Evolutionary conservation across 2,329 filamentous ascomycete species (phyloP), one percentile per base, ranked within the genome.

Genomic region (Karstenula rhodostoma): DNA sequence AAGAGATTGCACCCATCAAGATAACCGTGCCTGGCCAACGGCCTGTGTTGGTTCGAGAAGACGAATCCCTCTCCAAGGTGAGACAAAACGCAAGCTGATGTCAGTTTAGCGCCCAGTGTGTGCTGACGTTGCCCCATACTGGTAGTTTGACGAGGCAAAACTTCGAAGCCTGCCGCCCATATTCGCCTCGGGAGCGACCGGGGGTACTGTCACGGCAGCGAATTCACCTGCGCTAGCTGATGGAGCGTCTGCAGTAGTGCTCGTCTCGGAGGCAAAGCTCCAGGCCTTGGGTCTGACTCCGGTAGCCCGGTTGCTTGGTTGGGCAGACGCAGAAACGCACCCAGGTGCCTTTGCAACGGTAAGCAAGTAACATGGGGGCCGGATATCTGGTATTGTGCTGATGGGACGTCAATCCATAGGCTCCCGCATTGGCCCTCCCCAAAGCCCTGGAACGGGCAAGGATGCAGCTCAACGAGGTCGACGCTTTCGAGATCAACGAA

Each of bases 201-300:
- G 86, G 59, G 94, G 93, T 70, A 96, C 92, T 65, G 89, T 97
- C 71, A 97, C 94, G 22, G 93, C 94, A 35, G 92, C 94, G 74
- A 97, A 97, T 80, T 94, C 94, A 42, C 94, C 94, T 1, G 94
- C 94, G 56, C 87, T 97, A 74, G 96, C 95, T 77, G 94, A 97
- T 78, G 94, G 94, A 67, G 93, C 92, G 54, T 89, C 93, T n/a
- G 94, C 94, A 58, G 82, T 97, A 60, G 91, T 97, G 59, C 89
- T 97, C 66, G 92, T 95, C 70, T 96, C 93, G 40, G 93, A 96
- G 83, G 89, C 90, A 61, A 96, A 94, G 83, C 84, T 97, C 72
- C 93, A 96, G 84, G 89, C 94, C 81, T 89, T 96, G 64, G 88
- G 88, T 71, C 84, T 97, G 67, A 96, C 90, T 80, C 94, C 94